Evolutionary conservation across 345 rosid species (phyloP).

Genomic region (Lepidium aucheri): DNA sequence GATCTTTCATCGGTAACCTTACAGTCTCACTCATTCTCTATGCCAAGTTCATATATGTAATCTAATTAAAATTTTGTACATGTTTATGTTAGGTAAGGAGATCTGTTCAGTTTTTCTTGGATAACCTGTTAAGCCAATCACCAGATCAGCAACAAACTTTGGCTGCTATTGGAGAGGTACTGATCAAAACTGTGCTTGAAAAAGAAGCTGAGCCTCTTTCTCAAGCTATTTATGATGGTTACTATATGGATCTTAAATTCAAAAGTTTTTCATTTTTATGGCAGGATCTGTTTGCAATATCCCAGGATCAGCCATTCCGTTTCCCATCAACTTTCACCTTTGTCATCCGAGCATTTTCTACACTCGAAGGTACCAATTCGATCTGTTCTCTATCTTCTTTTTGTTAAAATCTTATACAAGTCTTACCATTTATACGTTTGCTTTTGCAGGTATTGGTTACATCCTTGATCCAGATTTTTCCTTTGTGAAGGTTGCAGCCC

Average conservation of each 20-base stretch:
- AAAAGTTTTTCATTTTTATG: not conserved
- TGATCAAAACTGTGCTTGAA: not conserved
- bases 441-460: conserved; percentile 72
- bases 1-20: conserved; percentile 71
- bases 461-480: conserved; percentile 78
- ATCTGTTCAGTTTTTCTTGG: conserved; percentile 87
- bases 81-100: conserved; percentile 66
- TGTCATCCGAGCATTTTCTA: conserved; percentile 85
- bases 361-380: conserved; percentile 66
- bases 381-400: conserved; percentile 7
- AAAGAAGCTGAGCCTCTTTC: not conserved
- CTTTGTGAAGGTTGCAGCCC: conserved; percentile 82
- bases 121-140: conserved; percentile 64
- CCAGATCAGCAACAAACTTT: conserved; percentile 90
- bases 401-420: not conserved
- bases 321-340: conserved; percentile 89
- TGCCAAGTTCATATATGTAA: not conserved
- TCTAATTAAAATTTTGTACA: not conserved
- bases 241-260: not conserved
- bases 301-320: conserved; percentile 91
- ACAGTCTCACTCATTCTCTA: conserved; percentile 1
- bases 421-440: not conserved
- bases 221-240: not conserved
- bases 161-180: conserved; percentile 89
- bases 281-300: conserved; percentile 93